These are phyloP conservation scores for Lichtheimia ramosa DNA, from an alignment of 371 early-diverging fungal genomes.

Conservation along the genomic window DNA sequence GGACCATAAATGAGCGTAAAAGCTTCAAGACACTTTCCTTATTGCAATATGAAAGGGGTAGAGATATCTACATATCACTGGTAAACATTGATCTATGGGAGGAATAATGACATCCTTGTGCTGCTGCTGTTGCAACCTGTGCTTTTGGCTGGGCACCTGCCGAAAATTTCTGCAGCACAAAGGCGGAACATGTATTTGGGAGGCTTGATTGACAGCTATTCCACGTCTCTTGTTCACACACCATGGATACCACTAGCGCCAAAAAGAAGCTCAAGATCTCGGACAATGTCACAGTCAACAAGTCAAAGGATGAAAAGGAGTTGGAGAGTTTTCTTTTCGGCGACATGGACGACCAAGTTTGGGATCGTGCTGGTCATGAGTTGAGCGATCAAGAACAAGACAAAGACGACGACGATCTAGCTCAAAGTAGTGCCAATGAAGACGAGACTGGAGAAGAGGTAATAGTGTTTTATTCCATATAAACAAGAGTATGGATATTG, in stretches of 20 bases:
- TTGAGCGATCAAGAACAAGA: constrained; percentile 21
- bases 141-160: too few relatives aligned
- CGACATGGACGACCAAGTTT: constrained; percentile 21
- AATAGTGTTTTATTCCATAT: not conserved
- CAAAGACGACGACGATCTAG: constrained; percentile 39
- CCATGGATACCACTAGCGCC: not conserved
- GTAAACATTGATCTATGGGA: too few relatives aligned
- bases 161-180: too few relatives aligned
- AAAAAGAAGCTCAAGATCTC: constrained; percentile 3
- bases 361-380: constrained; percentile 26
- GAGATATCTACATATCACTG: too few relatives aligned
- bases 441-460: constrained; percentile 26
- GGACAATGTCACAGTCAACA: constrained; percentile 8
- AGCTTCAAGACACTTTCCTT: too few relatives aligned
- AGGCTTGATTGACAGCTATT: too few relatives aligned
- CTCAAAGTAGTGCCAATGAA: constrained; percentile 42
- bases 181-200: too few relatives aligned
- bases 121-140: too few relatives aligned
- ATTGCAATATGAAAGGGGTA: too few relatives aligned
- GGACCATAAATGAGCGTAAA: too few relatives aligned
- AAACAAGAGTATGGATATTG: not conserved
- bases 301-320: constrained; percentile 31
- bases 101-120: too few relatives aligned
- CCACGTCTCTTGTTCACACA: too few relatives aligned
- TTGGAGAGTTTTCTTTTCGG: constrained; percentile 20